A percentile compares a stretch with the other conserved stretches of the same genome.
phyloP scores from a whole-genome alignment of 2,329 filamentous ascomycete species.

The Sclerotinia sclerotiorum region DNA sequence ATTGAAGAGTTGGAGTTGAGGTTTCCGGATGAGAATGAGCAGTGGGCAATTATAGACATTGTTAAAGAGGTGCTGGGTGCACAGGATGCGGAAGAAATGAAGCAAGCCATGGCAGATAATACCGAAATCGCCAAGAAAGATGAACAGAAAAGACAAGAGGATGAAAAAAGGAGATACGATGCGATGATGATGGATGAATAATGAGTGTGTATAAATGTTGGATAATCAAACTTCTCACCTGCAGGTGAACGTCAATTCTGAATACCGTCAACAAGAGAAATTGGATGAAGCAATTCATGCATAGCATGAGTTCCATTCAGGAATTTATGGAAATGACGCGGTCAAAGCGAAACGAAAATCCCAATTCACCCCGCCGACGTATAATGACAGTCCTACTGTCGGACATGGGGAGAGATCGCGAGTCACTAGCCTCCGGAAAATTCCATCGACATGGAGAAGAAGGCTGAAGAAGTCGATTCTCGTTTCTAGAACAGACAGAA shows the following conservation, averaged over 20 bases:
- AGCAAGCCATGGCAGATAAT: conserved; percentile 17
- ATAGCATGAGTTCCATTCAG: background rate
- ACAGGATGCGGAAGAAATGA: conserved; percentile 35
- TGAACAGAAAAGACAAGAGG: conserved; percentile 11
- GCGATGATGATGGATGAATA: background rate
- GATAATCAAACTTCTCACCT: background rate
- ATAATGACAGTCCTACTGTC: background rate
- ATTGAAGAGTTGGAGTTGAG: conserved; percentile 65
- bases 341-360: background rate
- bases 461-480: background rate
- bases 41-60: conserved; percentile 56
- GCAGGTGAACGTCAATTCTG: background rate
- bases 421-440: background rate
- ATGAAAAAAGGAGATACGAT: conserved; percentile 4
- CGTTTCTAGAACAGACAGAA: background rate
- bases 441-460: background rate
- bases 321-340: background rate
- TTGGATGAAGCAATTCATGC: background rate
- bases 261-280: background rate
- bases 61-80: conserved; percentile 58
- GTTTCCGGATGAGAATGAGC: conserved; percentile 56
- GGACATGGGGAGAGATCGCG: background rate
- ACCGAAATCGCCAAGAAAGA: conserved; percentile 9
- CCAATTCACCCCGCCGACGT: background rate
- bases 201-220: background rate